These are phyloP conservation scores for Chimonanthus praecox DNA, from an alignment of 164 flowering plant genomes.

Conservation along the genomic window DNA sequence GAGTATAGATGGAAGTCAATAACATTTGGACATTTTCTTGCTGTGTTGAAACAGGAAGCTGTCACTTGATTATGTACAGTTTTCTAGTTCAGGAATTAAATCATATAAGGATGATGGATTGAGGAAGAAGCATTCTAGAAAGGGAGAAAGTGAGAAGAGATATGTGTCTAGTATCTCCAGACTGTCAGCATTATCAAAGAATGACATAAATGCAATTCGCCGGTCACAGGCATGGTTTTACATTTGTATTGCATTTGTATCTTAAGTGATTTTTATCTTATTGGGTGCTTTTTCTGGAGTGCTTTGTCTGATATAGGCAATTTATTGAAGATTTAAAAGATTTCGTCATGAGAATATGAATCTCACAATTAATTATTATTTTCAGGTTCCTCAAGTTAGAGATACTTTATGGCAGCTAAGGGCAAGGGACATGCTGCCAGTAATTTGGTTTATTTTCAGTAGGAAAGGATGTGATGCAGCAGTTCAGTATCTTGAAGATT, in stretches of 20 bases:
- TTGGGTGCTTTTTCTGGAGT: background rate
- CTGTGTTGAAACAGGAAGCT: conserved; percentile 59
- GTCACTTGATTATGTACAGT: conserved; percentile 65
- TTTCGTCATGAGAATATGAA: background rate
- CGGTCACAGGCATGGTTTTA: conserved; percentile 68
- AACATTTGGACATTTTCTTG: conserved; percentile 3
- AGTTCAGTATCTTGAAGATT: conserved; percentile 77
- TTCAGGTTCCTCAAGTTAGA: conserved; percentile 81
- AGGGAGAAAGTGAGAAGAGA: conserved; percentile 32
- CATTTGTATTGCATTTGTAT: background rate
- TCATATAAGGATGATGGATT: conserved; percentile 49
- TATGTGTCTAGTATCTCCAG: conserved; percentile 20
- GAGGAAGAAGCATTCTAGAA: conserved; percentile 60
- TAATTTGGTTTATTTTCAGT: conserved; percentile 95
- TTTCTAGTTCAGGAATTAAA: conserved; percentile 39
- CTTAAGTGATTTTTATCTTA: background rate
- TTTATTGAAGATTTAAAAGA: background rate
- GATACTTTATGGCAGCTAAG: conserved; percentile 80
- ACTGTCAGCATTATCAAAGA: conserved; percentile 53
- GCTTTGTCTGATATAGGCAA: background rate
- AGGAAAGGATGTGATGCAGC: conserved; percentile 97
- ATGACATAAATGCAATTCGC: conserved; percentile 61
- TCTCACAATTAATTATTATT: conserved; percentile 2
- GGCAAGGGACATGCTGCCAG: conserved; percentile 85
- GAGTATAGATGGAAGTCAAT: background rate